Evolutionary conservation across 1,139 yeast genomes (phyloP), one percentile per base, ranked within the genome.

Genomic region (Suhomyces bolitotheri): DNA sequence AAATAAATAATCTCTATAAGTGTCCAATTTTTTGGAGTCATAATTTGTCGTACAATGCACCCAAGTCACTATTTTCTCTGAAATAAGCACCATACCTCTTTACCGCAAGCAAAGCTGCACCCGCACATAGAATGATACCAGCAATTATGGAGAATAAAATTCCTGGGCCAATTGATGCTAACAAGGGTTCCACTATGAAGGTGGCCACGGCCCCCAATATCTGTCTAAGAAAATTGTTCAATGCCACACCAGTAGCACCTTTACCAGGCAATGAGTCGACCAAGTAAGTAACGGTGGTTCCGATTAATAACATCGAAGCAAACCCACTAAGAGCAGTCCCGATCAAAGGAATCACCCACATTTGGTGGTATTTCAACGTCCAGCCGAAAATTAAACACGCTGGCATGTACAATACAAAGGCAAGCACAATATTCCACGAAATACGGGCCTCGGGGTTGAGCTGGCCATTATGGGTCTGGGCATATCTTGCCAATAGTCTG

Each of bases 241-340:
- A 58, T 0, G 96, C 95, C 27, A 87, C 87, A 1, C 95, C 96
- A 0, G 95, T 84, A 4, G 95, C 90, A 25, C 96, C 95, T 49
- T 82, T 73, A 0, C 95, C 95, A 0, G 96, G 96, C 33, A 88
- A 67, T 0, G 89, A 79, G 55, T 88, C 96, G 2, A 88, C 90
- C 40, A 88, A 63, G 54, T 86, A 88, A 0, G 96, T 86, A 4
- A 83, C 78, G 0, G 89, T 82, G 7, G 87, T 79, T 1, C 95
- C 94, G 45, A 86, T 85, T 6, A 85, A 79, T 60, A 87, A 76
- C 95, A 87, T 85, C 16, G 88, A 79, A 0, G 92, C 85, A 53
- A 83, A 78, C 0, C 96, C 96, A 56, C 82, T 85, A 5, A 85
- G 44, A 1, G 90, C 86, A 4, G 94, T 81, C 0, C 96, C 96